Evolutionary conservation across 164 flowering plant species (phyloP), one percentile per base, ranked within the genome.

Genomic region (Piper longum): DNA sequence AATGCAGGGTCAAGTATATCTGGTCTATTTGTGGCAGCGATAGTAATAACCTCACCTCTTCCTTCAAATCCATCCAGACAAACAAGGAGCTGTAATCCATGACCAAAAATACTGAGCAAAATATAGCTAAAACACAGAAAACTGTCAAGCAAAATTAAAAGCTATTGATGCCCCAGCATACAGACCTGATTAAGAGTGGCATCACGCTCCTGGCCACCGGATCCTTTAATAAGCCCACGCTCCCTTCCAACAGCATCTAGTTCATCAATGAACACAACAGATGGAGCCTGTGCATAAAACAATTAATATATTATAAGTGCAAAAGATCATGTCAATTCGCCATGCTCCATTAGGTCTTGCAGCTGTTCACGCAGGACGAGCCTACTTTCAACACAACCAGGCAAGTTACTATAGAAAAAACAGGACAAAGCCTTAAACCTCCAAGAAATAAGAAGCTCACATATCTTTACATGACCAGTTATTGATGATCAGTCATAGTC

Each of bases 131-230:
- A 26, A 57, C 36, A 26, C 26, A 26, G 36, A 14, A 11, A 18
- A 26, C 16, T 7, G 41, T 36, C 60, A 26, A 57, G 60, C 7
- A 48, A 48, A 12, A 48, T 48, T 48, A 48, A 48, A 14, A 48
- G 7, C 9, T 57, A 57, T 14, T 26, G 41, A 14, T 41, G 3
- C 14, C 60, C 41, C 7, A 26, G 7, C 2, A 36, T 57, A 0
- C 71, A 41, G 68, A 89, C 98, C 98, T 92, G 98, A 82, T 92
- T 92, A 52, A 92, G 86, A 62, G 98, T 92, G 63, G 98, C 98
- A 82, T 92, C 98, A 68, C 98, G 96, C 77, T 92, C 98, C 81
- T 88, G 95, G 45, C 98, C 96, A 69, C 98, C 98, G 66, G 98
- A 92, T 57, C 96, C 98, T 74, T 87, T 89, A 19, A 88, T 87